These are phyloP conservation scores for Aspergillus sp. DNA, from an alignment of 2,329 filamentous ascomycete species.

Conservation along the genomic window DNA sequence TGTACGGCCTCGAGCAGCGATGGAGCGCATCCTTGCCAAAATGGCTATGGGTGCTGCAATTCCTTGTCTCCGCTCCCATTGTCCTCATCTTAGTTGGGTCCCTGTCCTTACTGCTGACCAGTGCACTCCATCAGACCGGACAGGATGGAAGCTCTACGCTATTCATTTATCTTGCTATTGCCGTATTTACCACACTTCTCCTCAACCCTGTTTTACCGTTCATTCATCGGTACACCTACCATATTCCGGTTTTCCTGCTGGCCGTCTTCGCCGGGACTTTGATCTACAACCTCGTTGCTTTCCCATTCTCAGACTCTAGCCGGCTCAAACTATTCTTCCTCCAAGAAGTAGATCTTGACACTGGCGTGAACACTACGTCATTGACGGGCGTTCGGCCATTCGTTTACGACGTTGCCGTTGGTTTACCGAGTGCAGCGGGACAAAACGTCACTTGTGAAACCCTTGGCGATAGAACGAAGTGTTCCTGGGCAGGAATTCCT, in stretches of 20 bases:
- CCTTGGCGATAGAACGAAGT: slow-evolving; percentile 54
- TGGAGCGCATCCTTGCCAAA: slow-evolving; percentile 79
- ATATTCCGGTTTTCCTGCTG: slow-evolving; percentile 75
- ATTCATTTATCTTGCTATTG: slow-evolving; percentile 69
- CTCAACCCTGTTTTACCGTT: slow-evolving; percentile 79
- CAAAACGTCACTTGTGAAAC: slow-evolving; percentile 57
- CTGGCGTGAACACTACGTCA: slow-evolving; percentile 67
- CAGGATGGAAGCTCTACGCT: slow-evolving; percentile 76
- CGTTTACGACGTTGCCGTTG: slow-evolving; percentile 63
- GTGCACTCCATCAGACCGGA: slow-evolving; percentile 75
- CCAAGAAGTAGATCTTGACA: slow-evolving; percentile 76
- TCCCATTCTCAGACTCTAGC: slow-evolving; percentile 79
- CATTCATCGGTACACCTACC: slow-evolving; percentile 80
- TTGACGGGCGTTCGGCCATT: slow-evolving; percentile 69
- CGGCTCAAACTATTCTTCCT: slow-evolving; percentile 86
- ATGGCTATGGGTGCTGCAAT: slow-evolving; percentile 87
- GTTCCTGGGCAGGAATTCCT: slow-evolving; percentile 68
- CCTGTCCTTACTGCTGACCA: slow-evolving; percentile 69
- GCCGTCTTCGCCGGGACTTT: slow-evolving; percentile 71
- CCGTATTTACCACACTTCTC: slow-evolving; percentile 67
- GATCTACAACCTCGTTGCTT: slow-evolving; percentile 81
- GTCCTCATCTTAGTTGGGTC: slow-evolving; percentile 76
- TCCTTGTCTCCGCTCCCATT: slow-evolving; percentile 76
- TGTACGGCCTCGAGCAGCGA: slow-evolving; percentile 72
- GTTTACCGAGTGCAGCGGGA: slow-evolving; percentile 69